Evolutionary conservation across 805 yeast species (phyloP).

Genomic region (Starmerella bombicola): DNA sequence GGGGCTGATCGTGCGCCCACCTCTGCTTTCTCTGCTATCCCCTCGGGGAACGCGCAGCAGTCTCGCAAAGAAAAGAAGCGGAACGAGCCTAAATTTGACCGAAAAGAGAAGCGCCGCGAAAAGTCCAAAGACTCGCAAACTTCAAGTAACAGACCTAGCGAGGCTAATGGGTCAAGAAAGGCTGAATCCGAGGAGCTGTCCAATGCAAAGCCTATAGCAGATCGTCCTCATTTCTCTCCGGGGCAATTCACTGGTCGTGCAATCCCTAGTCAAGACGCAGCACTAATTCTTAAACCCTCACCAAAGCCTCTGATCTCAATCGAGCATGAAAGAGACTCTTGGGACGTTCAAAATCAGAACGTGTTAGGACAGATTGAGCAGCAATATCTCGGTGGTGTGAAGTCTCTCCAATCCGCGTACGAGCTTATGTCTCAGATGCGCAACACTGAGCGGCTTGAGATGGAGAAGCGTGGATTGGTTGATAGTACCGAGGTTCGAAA

Average conservation of each 20-base stretch:
- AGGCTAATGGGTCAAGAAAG: background rate
- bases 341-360: slow-evolving; percentile 69
- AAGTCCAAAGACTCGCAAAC: too few relatives aligned
- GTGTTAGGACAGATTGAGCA: slow-evolving; percentile 45
- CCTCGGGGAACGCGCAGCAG: background rate
- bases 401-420: slow-evolving; percentile 57
- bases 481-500: slow-evolving; percentile 77
- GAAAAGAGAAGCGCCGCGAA: background rate
- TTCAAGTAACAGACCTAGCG: background rate
- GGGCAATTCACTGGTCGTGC: slow-evolving; percentile 1
- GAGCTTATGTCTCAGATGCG: slow-evolving; percentile 59
- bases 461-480: slow-evolving; percentile 73
- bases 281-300: slow-evolving; percentile 11
- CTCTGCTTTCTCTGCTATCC: background rate
- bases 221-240: slow-evolving; percentile 7
- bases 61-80: background rate
- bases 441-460: slow-evolving; percentile 56
- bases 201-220: background rate
- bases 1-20: too few relatives aligned
- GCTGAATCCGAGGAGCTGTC: background rate
- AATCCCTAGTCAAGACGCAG: slow-evolving; percentile 8
- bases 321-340: slow-evolving; percentile 25
- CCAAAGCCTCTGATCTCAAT: slow-evolving; percentile 10
- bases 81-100: background rate
- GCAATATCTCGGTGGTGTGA: slow-evolving; percentile 27